phyloP scores from a whole-genome alignment of 2,329 filamentous ascomycete genomes.

The Diaporthe helianthi region DNA sequence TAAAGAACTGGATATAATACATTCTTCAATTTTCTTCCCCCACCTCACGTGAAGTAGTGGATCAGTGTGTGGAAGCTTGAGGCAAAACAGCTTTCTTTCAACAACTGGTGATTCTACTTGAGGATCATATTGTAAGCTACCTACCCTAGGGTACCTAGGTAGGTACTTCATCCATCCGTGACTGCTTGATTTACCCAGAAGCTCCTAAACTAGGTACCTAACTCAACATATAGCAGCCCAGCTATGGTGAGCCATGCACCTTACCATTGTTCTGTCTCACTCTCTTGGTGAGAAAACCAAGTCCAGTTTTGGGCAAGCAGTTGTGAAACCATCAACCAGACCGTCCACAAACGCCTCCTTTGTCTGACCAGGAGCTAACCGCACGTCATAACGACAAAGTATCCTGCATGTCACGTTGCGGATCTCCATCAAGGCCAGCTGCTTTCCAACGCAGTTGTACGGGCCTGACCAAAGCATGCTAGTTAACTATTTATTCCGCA shows the following conservation, averaged over 20 bases:
- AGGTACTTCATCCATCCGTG: not conserved
- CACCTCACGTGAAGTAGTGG: not conserved
- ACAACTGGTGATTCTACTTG: not conserved
- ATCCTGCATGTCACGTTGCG: slow-evolving; percentile 28
- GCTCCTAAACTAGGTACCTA: not conserved
- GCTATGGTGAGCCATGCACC: not conserved
- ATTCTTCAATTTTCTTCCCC: not conserved
- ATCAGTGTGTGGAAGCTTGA: not conserved
- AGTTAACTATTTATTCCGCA: not conserved
- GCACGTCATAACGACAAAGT: slow-evolving; percentile 22
- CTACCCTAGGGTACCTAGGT: too few species aligned
- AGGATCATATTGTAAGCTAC: not conserved
- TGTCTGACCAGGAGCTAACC: slow-evolving; percentile 28
- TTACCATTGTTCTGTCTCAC: not conserved
- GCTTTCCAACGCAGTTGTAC: slow-evolving; percentile 31
- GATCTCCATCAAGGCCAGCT: slow-evolving; percentile 31
- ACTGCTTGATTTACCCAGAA: not conserved
- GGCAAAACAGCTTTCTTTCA: not conserved
- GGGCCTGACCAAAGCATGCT: slow-evolving; percentile 8
- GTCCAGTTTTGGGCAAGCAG: slow-evolving; percentile 24
- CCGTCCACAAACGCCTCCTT: slow-evolving; percentile 18
- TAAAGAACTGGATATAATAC: not conserved
- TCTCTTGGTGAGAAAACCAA: slow-evolving; percentile 28
- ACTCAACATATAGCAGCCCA: not conserved
- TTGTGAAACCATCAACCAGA: slow-evolving; percentile 31